Evolutionary conservation across 2,329 filamentous ascomycete species (phyloP).

Genomic region (Tympanopsis confertula): DNA sequence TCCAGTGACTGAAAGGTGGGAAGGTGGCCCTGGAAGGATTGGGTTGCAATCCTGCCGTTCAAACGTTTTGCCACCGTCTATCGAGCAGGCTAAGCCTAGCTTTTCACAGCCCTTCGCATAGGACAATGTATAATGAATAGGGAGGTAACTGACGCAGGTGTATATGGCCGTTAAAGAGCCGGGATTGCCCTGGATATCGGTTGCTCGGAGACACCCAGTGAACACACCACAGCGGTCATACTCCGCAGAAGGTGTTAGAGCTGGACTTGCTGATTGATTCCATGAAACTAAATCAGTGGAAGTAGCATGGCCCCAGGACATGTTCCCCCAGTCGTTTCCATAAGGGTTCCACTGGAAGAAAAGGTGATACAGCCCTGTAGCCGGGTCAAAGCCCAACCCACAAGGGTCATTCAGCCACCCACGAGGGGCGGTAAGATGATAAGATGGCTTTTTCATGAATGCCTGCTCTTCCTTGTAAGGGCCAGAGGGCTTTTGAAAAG

Average conservation of each 20-base stretch:
- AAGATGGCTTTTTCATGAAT: no score
- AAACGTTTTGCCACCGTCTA: conserved; percentile 21
- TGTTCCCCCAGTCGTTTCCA: conserved; percentile 22
- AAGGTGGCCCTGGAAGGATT: conserved; percentile 15
- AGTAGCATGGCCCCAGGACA: conserved; percentile 37
- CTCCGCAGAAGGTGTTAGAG: not conserved
- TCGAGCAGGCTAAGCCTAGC: conserved; percentile 23
- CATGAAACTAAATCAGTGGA: conserved; percentile 34
- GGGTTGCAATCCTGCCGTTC: conserved; percentile 16
- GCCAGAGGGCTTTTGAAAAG: no score
- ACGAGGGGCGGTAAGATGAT: conserved; percentile 10
- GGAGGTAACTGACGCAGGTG: conserved; percentile 18
- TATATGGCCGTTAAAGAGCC: conserved; percentile 19
- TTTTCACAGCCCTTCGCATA: conserved; percentile 28
- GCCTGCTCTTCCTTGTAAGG: no score
- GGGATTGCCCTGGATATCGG: conserved; percentile 29
- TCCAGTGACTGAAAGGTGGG: conserved; percentile 14
- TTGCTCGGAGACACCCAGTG: conserved; percentile 34
- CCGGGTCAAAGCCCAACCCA: conserved; percentile 34
- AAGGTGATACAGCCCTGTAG: conserved; percentile 33
- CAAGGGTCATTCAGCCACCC: conserved; percentile 31
- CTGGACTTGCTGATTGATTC: conserved; percentile 7
- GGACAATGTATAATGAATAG: conserved; percentile 22
- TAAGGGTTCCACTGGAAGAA: conserved; percentile 37
- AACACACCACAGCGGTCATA: conserved; percentile 30